A percentile compares a stretch with the other conserved stretches of the same genome.
These are phyloP conservation scores for Phytophthora lateralis DNA, from an alignment of 352 stramenopile species.

Conservation along the genomic window DNA sequence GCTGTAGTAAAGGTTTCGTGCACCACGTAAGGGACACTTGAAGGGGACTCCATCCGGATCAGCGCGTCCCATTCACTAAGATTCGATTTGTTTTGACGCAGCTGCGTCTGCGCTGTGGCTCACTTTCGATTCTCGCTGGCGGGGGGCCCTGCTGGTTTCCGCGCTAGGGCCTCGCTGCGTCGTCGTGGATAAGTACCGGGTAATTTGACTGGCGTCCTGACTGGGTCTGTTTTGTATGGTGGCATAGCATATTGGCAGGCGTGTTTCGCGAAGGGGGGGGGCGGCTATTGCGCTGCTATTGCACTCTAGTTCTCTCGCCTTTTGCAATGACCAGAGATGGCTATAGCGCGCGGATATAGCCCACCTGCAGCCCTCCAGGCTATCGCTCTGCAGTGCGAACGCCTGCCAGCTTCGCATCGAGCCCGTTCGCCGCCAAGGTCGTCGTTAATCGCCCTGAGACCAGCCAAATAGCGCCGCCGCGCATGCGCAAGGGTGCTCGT, in stretches of 20 bases:
- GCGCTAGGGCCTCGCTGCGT: not conserved
- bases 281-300: not conserved
- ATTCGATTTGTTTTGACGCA: too few species aligned
- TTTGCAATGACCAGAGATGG: not conserved
- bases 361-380: not conserved
- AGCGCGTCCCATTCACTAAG: not conserved
- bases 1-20: not conserved
- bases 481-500: conserved; percentile 1
- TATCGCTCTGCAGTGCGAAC: not conserved
- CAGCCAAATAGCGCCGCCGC: not conserved
- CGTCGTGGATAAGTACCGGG: not conserved
- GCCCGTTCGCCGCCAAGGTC: not conserved
- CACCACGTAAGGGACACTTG: not conserved
- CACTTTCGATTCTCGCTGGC: conserved; percentile 12
- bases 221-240: not conserved
- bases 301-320: not conserved
- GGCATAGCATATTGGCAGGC: not conserved
- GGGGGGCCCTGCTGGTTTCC: not conserved
- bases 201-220: not conserved
- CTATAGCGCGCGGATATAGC: not conserved
- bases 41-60: not conserved
- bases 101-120: not conserved
- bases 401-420: not conserved
- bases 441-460: conserved; percentile 8
- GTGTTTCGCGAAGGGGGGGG: not conserved